Base-by-base conservation (phyloP, 495 filamentous ascomycete genomes). In the Aspergillus sclerotiicarbonarius region DNA sequence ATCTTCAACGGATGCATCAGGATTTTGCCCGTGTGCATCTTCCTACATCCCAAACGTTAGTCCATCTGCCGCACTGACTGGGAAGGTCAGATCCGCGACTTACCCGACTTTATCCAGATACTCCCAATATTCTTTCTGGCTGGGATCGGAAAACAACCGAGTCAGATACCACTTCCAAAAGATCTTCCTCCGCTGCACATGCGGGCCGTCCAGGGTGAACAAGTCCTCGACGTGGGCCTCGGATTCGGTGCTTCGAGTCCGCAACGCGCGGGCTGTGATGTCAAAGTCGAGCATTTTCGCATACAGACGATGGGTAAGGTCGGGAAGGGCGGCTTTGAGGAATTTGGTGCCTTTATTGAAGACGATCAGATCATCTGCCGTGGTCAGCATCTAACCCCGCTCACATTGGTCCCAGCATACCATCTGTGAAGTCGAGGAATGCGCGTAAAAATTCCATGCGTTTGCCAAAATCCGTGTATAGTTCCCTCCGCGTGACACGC, bases 71-170 rank as follows among this genome's bases (percentile, higher is more conserved):
- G 15, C 1, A 44, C 3, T 19, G 31, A 21, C 8, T 20, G 15
- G 15, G 2, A 10, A 37, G 33, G 8, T 9, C 13, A 55, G 15
- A 9, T 20, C 9, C 16, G 3, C 7, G 21, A 60, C 58, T 25
- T 39, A 61, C 69, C 84, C 84, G 20, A 87, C 84, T 62, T 87
- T 87, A 65, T 86, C 81, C 45, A 87, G 70, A 62, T 87, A 87
- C 63, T 86, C 79, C 82, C 83, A 87, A 59, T 84, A 86, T 64
- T 83, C 82, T 71, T 81, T 75, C 54, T 78, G 76, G 50, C 75
- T 78, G 0, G 84, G 84, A 62, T 87, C 84, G 7, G 77, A 80
- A 65, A 81, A 84, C 19, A 87, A 65, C 71, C 83, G 85, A 44
- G 76, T 80, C 19, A 87, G 72, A 54, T 87, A 87, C 15, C 78